Evolutionary conservation across 2,329 filamentous ascomycete genomes (phyloP).

Genomic region (Fusarium globosum): DNA sequence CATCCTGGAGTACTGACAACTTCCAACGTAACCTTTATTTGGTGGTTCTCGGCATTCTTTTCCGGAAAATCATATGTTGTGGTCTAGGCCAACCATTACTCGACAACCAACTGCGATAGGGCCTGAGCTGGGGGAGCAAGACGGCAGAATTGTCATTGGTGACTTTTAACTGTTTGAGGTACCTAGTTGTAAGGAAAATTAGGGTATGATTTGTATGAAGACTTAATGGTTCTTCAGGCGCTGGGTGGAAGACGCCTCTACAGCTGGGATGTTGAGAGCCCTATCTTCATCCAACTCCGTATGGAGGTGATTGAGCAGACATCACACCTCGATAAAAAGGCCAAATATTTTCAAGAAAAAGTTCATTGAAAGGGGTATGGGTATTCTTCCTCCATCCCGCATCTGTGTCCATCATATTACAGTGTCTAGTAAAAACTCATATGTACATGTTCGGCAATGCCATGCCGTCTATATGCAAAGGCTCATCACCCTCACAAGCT

Average conservation of each 20-base stretch:
- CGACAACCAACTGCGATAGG: not conserved
- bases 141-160: not conserved
- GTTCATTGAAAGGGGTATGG: slow-evolving; percentile 33
- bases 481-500: slow-evolving; percentile 6
- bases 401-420: slow-evolving; percentile 33
- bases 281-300: not conserved
- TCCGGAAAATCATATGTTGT: not conserved
- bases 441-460: slow-evolving; percentile 30
- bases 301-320: not conserved
- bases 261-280: not conserved
- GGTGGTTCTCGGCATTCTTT: not conserved
- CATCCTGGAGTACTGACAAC: not conserved
- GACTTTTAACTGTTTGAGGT: not conserved
- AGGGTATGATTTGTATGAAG: not conserved
- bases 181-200: not conserved
- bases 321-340: not conserved
- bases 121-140: not conserved
- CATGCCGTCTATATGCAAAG: slow-evolving; percentile 33
- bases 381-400: slow-evolving; percentile 24
- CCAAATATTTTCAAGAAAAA: not conserved
- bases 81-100: not conserved
- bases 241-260: not conserved
- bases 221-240: not conserved
- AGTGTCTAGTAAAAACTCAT: slow-evolving; percentile 31
- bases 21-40: not conserved